Base-by-base conservation (phyloP, 1,284 basidiomycete species). In the Cronartium quercuum region DNA sequence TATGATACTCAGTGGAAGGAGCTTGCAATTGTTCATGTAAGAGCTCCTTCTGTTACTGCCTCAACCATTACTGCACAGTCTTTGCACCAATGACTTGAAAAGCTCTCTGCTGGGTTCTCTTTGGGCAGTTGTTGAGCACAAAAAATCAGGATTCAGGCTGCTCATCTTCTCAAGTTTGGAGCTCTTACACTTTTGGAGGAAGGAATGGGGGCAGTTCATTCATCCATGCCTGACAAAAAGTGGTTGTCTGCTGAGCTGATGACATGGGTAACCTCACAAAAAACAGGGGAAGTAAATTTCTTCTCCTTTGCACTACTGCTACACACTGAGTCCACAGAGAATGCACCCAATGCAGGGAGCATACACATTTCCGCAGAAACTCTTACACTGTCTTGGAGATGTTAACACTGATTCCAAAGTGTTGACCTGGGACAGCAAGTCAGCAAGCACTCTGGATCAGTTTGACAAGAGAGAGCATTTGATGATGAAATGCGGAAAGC, bases 51-150 rank as follows among this genome's bases (percentile, higher is more conserved):
- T 35, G 13, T 41, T 42, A 41, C 47, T 10, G 67, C 67, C n/a
- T 42, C 67, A 38, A 24, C 61, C 18, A 38, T 57, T 60, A 58
- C 66, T 57, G 66, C 66, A 58, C 66, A 68, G 38, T 15, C 18
- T 13, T 68, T 41, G 15, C 21, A 60, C 35, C 67, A 21, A 12
- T 24, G 18, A 29, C 35, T 68, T 57, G 15, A 57, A 21, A 24
- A 44, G 44, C 4, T 1, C 29, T 3, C 29, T 29, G 24, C 57
- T 34, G 24, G 18, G 18, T 4, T 6, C 38, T 18, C 57, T 12
- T 41, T 29, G 37, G 67, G 67, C 0, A 60, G 58, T 29, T 57
- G 60, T 29, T 29, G 57, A 15, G 67, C 67, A 24, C 38, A 41
- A n/a, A 34, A 44, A 4, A 69, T 69, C 42, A 37, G 24, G 18